Evolutionary conservation across 306 rosid genomes (phyloP).

Genomic region (Cucurbita argyrosperma): DNA sequence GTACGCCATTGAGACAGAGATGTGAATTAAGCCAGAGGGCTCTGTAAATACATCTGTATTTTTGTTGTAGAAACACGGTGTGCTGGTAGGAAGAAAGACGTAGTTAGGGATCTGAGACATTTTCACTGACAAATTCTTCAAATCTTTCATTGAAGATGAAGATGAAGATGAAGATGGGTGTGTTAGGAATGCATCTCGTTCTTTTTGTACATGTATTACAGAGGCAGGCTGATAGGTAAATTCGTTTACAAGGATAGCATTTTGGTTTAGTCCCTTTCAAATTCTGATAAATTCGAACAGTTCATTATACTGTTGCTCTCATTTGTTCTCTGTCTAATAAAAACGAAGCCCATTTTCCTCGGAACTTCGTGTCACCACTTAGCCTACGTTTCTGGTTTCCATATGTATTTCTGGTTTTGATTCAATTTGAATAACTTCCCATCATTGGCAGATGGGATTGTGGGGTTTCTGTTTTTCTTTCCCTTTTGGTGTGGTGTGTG

Average conservation of each 20-base stretch:
- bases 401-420: not conserved
- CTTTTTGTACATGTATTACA: slow-evolving; percentile 28
- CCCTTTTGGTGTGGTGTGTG: not conserved
- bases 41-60: slow-evolving; percentile 4
- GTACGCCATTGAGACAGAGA: not conserved
- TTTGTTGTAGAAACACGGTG: slow-evolving; percentile 3
- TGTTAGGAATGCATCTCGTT: slow-evolving; percentile 6
- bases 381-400: not conserved
- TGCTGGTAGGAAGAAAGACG: not conserved
- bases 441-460: not conserved
- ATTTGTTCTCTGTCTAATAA: not conserved
- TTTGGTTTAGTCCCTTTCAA: not conserved
- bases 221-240: not conserved
- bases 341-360: not conserved
- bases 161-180: slow-evolving; percentile 10
- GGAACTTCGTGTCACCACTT: not conserved
- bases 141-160: slow-evolving; percentile 42
- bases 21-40: not conserved
- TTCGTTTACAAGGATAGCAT: not conserved
- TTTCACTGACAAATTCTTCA: slow-evolving; percentile 42
- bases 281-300: not conserved
- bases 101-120: slow-evolving; percentile 3
- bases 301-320: not conserved
- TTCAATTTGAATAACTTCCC: not conserved
- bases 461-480: not conserved